Base-by-base conservation (phyloP, 495 filamentous ascomycete genomes). In the Aspergillus cristatus region DNA sequence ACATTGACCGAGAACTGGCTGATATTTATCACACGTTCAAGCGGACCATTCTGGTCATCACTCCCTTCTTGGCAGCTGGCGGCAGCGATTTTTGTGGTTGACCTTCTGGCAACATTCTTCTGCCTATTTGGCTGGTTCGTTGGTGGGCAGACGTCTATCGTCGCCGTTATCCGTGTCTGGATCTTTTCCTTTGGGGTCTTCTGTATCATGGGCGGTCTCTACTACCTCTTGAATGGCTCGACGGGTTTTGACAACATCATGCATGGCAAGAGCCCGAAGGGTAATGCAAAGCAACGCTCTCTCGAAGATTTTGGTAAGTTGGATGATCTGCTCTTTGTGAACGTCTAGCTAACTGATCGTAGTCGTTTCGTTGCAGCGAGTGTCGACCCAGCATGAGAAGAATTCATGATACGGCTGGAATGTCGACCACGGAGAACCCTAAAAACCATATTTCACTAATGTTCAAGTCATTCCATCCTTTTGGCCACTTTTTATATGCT, bases 1-100 rank as follows among this genome's bases (percentile, higher is more conserved):
- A 82, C 84, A 10, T 75, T 94, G 40, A 84, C 88, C 37, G 84
- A 94, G 70, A 95, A 91, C 65, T 94, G 88, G 87, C 75, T 94
- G 32, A 95, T 95, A 65, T 90, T 95, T 70, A 88, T 94, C 60
- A 94, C 88, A 43, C 82, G 88, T 69, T 81, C 84, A 61, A 84
- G 83, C 52, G 82, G 83, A 42, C 79, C 84, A 16, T 86, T 90
- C 72, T 90, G 84, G 84, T 82, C 79, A 2, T 84, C 79, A 16
- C 68, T 80, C 30, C 88, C 88, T 12, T 93, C 87, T 34, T 83
- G 82, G 77, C 81, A 89, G 58, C 71, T 95, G 34, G 50, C 71
- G 35, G 74, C 71, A 31, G 87, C 88, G 29, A 82, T 94, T 35
- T 60, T 91, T 14, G 40, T 80, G 25, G 88, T 95, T 46, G 85